Evolutionary conservation across 2,329 filamentous ascomycete species (phyloP).

Genomic region (Hypoxylon sp.): DNA sequence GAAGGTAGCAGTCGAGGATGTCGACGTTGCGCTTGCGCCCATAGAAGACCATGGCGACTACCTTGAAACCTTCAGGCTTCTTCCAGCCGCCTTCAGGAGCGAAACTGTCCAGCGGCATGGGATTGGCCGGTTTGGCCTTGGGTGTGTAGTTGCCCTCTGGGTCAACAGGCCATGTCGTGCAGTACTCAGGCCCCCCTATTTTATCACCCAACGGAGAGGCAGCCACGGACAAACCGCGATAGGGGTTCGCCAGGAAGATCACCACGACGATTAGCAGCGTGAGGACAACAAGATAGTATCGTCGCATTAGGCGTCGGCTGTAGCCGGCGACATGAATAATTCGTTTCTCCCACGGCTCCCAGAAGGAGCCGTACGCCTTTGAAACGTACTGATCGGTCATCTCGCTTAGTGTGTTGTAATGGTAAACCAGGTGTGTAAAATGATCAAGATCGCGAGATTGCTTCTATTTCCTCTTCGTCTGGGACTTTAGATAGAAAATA

Average conservation of each 20-base stretch:
- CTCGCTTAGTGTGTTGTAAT: not conserved
- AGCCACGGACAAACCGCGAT: not conserved
- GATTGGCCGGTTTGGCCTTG: not conserved
- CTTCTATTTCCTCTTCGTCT: not conserved
- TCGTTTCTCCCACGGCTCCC: constrained; percentile 2
- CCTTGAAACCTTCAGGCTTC: constrained; percentile 49
- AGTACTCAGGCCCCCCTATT: not conserved
- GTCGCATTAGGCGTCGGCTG: constrained; percentile 3
- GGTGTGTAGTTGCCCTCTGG: constrained; percentile 19
- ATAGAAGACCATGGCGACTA: constrained; percentile 63
- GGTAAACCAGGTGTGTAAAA: not conserved
- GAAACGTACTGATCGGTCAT: not conserved
- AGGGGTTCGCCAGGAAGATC: constrained; percentile 8
- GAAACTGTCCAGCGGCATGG: constrained; percentile 40
- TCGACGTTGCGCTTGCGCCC: constrained; percentile 60
- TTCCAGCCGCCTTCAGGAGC: constrained; percentile 48
- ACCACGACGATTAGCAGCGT: not conserved
- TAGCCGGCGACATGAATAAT: not conserved
- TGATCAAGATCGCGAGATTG: constrained; percentile 3
- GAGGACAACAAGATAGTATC: constrained; percentile 14
- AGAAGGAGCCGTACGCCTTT: not conserved
- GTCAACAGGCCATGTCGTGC: constrained; percentile 39
- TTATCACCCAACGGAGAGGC: not conserved
- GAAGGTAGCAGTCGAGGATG: constrained; percentile 62
- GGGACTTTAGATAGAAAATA: not conserved